A percentile compares a stretch with the other conserved stretches of the same genome.
These are phyloP conservation scores for Talaromyces sp. DNA, from an alignment of 2,329 filamentous ascomycete species.

Conservation along the genomic window DNA sequence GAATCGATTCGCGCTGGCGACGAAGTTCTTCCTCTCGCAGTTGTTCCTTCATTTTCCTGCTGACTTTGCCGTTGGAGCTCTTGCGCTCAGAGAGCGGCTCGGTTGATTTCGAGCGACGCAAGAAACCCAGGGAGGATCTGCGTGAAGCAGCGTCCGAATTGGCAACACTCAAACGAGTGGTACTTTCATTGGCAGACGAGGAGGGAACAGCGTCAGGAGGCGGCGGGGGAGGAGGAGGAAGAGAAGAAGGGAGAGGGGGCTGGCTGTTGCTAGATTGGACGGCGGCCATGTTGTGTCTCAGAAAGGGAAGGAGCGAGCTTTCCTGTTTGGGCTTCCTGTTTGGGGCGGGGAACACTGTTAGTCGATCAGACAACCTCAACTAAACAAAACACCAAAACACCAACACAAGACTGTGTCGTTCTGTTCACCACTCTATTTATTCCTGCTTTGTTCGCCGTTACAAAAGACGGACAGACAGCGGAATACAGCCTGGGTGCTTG, in stretches of 20 bases:
- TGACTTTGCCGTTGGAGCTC: conserved; percentile 29
- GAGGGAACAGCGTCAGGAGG: conserved; percentile 4
- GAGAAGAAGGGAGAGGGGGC: conserved; percentile 24
- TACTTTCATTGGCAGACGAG: conserved; percentile 8
- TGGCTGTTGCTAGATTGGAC: conserved; percentile 31
- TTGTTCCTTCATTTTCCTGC: conserved; percentile 40
- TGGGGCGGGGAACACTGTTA: conserved; percentile 24
- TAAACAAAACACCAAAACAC: neutral
- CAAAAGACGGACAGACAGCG: neutral
- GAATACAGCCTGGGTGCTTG: conserved; percentile 3
- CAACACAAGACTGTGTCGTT: neutral
- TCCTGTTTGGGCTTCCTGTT: conserved; percentile 18
- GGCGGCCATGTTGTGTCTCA: conserved; percentile 28
- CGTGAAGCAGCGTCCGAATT: conserved; percentile 30
- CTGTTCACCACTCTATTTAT: neutral
- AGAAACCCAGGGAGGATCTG: conserved; percentile 55
- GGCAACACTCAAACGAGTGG: conserved; percentile 15
- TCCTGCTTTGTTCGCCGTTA: neutral
- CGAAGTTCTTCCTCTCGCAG: conserved; percentile 51
- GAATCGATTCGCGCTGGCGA: conserved; percentile 56
- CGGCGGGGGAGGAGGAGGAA: neutral
- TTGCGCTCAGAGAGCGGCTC: conserved; percentile 58
- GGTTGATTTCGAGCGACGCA: conserved; percentile 65
- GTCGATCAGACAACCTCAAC: neutral
- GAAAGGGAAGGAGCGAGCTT: conserved; percentile 21